Base-by-base conservation (phyloP, 306 rosid genomes). In the Prunus salicina region DNA sequence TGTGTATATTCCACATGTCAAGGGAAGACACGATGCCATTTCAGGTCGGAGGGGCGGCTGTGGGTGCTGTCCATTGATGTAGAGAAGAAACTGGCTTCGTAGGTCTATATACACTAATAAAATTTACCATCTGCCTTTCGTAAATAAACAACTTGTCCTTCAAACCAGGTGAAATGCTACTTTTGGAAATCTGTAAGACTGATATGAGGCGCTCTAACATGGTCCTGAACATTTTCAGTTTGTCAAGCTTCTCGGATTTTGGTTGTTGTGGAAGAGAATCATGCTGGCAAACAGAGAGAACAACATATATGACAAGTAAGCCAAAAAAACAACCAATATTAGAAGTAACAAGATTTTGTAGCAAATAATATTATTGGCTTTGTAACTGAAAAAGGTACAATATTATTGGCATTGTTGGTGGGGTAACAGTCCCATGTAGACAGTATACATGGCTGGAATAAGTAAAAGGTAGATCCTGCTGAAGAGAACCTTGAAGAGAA, bases 211-310 rank as follows among this genome's bases (percentile, higher is more conserved):
- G 85, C 80, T 92, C 90, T 82, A 85, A 52, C 86, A 84, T 81
- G 22, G 2, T 2, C 88, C 64, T 90, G 80, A 78, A 87, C 5
- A 24, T 0, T 88, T 73, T 88, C 53, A 87, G 19, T 83, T 80
- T 90, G 5, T 84, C 87, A 61, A 81, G 57, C 73, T 81, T 89
- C 25, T 90, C 93, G 61, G 74, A 18, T 57, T 84, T 81, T 8
- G 87, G 60, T 47, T 78, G 96, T 71, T 82, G 93, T 50, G 87
- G 88, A 78, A 80, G 82, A 65, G 91, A 81, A 16, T 94, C 96
- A 2, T 76, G 82, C 97, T 89, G 86, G 63, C 6, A 43, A 75
- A 80, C 55, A 79, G 67, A 53, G 16, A 58, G 62, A 80, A 80
- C 22, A 47, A n/a, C 12, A 75, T 30, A 78, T 15, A n/a, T 56